These are phyloP conservation scores for Trichoderma afroharzianum DNA, from an alignment of 2,329 filamentous ascomycete species.

Conservation along the genomic window DNA sequence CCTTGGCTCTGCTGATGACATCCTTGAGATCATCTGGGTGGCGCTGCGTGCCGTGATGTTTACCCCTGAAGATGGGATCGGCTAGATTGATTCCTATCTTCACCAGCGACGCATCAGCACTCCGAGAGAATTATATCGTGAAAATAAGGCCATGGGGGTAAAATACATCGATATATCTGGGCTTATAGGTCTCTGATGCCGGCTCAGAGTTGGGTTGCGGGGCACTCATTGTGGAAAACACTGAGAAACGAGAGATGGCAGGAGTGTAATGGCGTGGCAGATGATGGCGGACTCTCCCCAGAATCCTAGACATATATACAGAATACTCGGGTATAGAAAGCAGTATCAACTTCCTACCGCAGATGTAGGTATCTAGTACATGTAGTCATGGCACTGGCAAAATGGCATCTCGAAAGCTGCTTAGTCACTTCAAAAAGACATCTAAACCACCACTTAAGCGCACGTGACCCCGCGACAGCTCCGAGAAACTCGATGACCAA, in stretches of 20 bases:
- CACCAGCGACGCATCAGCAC: constrained; percentile 11
- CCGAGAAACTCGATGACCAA: constrained; percentile 3
- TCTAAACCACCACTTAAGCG: neutral
- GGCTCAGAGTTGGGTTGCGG: constrained; percentile 20
- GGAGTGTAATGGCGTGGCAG: constrained; percentile 3
- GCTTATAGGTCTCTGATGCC: constrained; percentile 30
- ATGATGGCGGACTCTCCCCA: constrained; percentile 6
- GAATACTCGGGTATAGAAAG: neutral
- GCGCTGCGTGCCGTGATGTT: constrained; percentile 73
- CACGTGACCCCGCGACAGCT: constrained; percentile 13
- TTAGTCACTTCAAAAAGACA: neutral
- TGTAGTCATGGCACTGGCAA: neutral
- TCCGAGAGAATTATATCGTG: neutral
- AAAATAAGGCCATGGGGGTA: neutral
- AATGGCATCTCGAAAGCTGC: neutral
- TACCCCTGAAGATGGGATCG: constrained; percentile 82
- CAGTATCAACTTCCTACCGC: neutral
- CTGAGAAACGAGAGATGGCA: constrained; percentile 9
- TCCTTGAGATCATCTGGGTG: constrained; percentile 71
- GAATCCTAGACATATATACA: constrained; percentile 6
- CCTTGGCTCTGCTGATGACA: constrained; percentile 72
- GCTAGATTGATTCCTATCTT: constrained; percentile 93
- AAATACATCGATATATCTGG: constrained; percentile 61
- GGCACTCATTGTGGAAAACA: constrained; percentile 28
- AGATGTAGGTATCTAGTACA: neutral